Percentiles rank a stretch among this genome's conserved stretches.
Evolutionary conservation across 106 monocot genomes (phyloP).

Genomic region (Acanthochlamys bracteata): DNA sequence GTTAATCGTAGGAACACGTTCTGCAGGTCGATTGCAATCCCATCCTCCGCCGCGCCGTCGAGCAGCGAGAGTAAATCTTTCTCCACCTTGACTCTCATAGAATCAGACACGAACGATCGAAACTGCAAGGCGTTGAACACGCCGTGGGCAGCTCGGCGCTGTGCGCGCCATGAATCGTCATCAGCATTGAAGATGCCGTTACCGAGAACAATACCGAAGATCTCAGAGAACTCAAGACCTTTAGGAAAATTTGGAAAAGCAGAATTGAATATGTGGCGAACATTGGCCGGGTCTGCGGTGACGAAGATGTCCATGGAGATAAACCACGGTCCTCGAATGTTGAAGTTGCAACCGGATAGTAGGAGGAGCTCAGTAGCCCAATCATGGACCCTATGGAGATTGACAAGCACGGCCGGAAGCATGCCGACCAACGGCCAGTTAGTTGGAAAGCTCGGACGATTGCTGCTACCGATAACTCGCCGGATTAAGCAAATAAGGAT

Average conservation of each 20-base stretch:
- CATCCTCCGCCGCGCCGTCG: not conserved
- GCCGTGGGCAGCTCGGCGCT: constrained; percentile 24
- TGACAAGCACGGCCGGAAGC: not conserved
- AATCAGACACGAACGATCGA: constrained; percentile 4
- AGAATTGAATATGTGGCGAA: constrained; percentile 38
- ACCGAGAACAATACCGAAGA: constrained; percentile 33
- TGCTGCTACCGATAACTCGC: not conserved
- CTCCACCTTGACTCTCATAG: constrained; percentile 29
- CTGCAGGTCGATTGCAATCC: constrained; percentile 19
- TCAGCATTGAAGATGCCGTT: constrained; percentile 42
- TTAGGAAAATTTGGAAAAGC: constrained; percentile 46
- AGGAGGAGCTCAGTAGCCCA: not conserved
- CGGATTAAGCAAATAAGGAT: not conserved
- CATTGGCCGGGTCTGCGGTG: constrained; percentile 33
- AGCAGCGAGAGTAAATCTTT: constrained; percentile 26
- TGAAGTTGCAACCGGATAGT: not conserved
- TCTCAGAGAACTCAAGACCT: constrained; percentile 32
- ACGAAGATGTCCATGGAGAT: constrained; percentile 1
- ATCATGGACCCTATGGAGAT: not conserved
- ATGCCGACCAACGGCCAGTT: constrained; percentile 12
- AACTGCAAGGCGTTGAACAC: constrained; percentile 19
- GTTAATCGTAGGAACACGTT: constrained; percentile 41
- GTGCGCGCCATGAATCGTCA: constrained; percentile 27
- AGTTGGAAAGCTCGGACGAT: not conserved
- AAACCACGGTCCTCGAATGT: constrained; percentile 4